These are phyloP conservation scores for Trapa incisa DNA, from an alignment of 345 rosid genomes.

Conservation along the genomic window DNA sequence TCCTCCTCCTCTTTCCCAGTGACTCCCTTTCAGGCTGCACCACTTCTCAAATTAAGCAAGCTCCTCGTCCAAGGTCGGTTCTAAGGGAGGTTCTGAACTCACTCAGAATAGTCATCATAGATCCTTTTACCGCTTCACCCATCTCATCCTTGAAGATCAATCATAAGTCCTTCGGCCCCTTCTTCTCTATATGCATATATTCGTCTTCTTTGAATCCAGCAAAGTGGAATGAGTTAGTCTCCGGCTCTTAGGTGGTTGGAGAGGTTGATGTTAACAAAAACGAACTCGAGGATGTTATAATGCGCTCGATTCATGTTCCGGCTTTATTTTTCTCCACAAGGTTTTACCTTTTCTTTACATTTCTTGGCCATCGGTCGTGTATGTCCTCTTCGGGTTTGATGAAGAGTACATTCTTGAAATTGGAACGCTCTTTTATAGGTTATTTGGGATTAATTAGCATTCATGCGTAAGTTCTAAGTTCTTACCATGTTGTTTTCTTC, in stretches of 20 bases:
- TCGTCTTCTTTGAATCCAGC: conserved; percentile 13
- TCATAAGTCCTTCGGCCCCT: neutral
- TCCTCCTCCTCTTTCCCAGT: too few relatives aligned
- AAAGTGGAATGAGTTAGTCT: conserved; percentile 32
- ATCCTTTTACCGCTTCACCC: neutral
- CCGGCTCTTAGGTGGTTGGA: conserved; percentile 16
- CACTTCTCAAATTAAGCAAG: too few relatives aligned
- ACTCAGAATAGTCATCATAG: neutral
- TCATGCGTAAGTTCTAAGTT: neutral
- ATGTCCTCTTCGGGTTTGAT: too few relatives aligned
- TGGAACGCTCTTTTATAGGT: neutral
- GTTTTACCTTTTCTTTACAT: conserved; percentile 17
- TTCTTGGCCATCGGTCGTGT: neutral
- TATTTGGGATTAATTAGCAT: neutral
- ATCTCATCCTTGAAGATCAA: neutral
- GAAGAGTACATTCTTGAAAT: neutral
- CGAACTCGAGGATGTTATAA: conserved; percentile 35
- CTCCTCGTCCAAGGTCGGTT: too few relatives aligned
- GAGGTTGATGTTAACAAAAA: conserved; percentile 23
- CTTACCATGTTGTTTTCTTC: neutral
- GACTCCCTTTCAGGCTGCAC: too few relatives aligned
- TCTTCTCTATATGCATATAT: neutral
- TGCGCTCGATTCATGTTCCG: conserved; percentile 67
- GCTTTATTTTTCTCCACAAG: conserved; percentile 88
- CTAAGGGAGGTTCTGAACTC: neutral